Evolutionary conservation across 1,139 yeast species (phyloP).

Genomic region (Yamadazyma jaroonii): DNA sequence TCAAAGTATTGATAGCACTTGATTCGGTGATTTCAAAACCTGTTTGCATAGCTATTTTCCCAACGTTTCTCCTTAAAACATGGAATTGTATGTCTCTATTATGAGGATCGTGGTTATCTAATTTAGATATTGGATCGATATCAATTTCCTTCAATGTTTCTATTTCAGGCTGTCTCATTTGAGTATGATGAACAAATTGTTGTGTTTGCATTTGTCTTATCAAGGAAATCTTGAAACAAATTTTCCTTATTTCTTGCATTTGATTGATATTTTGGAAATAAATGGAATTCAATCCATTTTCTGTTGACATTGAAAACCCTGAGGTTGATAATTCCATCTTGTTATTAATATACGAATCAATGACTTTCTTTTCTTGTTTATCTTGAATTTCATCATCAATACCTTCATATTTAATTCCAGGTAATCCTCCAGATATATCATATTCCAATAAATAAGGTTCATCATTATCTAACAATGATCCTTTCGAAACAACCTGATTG

Average conservation of each 20-base stretch:
- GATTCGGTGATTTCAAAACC: slow-evolving; percentile 89
- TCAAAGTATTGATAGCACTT: slow-evolving; percentile 71
- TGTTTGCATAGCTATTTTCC: slow-evolving; percentile 84
- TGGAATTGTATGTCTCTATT: slow-evolving; percentile 59
- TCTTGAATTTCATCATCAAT: slow-evolving; percentile 44
- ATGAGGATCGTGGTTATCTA: slow-evolving; percentile 62
- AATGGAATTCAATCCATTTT: slow-evolving; percentile 59
- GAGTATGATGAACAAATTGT: slow-evolving; percentile 71
- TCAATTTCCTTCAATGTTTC: slow-evolving; percentile 65
- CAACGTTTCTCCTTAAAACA: slow-evolving; percentile 65
- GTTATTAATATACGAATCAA: slow-evolving; percentile 29
- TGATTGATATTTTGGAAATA: slow-evolving; percentile 66
- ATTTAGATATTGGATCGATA: slow-evolving; percentile 73
- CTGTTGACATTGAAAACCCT: slow-evolving; percentile 31
- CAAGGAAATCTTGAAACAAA: slow-evolving; percentile 84
- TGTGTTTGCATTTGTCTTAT: slow-evolving; percentile 91
- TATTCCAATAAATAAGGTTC: slow-evolving; percentile 79
- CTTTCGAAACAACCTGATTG: slow-evolving; percentile 39
- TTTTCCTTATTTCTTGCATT: slow-evolving; percentile 84
- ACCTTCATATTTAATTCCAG: slow-evolving; percentile 59
- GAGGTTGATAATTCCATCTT: slow-evolving; percentile 26
- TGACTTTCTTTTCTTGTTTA: slow-evolving; percentile 48
- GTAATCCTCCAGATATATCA: slow-evolving; percentile 79
- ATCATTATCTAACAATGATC: slow-evolving; percentile 53
- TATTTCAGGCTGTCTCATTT: slow-evolving; percentile 67